Evolutionary conservation across 2,329 filamentous ascomycete genomes (phyloP), one percentile per base, ranked within the genome.

Genomic region (Fusarium sulawesiense): DNA sequence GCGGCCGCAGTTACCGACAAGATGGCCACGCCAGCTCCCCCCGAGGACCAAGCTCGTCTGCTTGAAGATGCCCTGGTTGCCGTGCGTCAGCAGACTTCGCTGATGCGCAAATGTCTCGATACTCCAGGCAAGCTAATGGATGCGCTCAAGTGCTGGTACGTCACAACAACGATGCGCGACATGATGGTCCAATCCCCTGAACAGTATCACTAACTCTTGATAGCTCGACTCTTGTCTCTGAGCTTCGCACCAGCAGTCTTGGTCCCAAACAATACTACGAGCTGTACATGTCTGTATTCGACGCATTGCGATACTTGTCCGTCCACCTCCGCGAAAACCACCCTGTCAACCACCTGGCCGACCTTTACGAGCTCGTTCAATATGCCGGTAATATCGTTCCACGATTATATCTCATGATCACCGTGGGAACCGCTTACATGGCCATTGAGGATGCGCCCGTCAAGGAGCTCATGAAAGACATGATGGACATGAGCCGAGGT

Each of bases 231-330:
- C 89, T 99, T 70, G 95, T 99, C 66, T 98, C 96, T n/a, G 96
- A 99, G 82, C 89, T 99, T 76, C 93, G 96, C 75, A 99, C 96
- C 7, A 97, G 94, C 80, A 98, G 93, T 76, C 88, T 99, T 54
- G 94, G 96, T n/a, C 96, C 96, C 34, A 99, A 99, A 82, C 96
- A 99, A 82, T 99, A 99, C 85, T 99, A 99, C 82, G 97, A 99
- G 85, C 89, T 99, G 62, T 99, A 99, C 84, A 99, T 99, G 96
- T 89, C 96, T 72, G 94, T 99, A 68, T 99, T 99, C 82, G 96
- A 99, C 85, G 95, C 97, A 70, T 84, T 99, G 79, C 94, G 96
- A 80, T 95, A 98, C 82, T 90, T 99, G 56, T 97, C 96, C 57
- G 93, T 97, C 70, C 97, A 98, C 82, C 91, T 99, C 46, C 94